Evolutionary conservation across 805 yeast genomes (phyloP).

Genomic region (Priceomyces castillae): DNA sequence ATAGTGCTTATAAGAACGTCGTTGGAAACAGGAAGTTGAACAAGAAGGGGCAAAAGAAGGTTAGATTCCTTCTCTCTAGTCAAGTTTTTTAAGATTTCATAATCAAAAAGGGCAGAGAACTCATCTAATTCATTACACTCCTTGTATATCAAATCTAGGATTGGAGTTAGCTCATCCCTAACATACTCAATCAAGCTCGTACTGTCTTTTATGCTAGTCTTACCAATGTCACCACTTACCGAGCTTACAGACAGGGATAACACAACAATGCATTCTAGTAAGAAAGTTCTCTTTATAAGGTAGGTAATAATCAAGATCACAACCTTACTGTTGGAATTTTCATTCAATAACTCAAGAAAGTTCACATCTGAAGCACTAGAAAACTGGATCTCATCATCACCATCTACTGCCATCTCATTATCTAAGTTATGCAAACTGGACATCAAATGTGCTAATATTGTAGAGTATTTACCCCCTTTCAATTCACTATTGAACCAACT

Average conservation of each 20-base stretch:
- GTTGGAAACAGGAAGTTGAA: conserved; percentile 15
- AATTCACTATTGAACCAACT: conserved; percentile 19
- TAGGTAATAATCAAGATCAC: conserved; percentile 17
- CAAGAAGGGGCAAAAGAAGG: conserved; percentile 17
- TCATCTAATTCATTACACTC: not conserved
- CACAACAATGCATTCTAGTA: conserved; percentile 17
- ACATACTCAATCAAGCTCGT: conserved; percentile 19
- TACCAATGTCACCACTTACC: conserved; percentile 7
- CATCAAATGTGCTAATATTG: conserved; percentile 14
- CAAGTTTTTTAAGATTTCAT: conserved; percentile 13
- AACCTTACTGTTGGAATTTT: not conserved
- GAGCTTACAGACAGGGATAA: conserved; percentile 7
- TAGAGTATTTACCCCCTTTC: conserved; percentile 13
- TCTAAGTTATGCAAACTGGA: conserved; percentile 5
- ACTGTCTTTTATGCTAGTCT: not conserved
- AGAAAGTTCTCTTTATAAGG: conserved; percentile 21
- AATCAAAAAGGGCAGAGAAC: conserved; percentile 3
- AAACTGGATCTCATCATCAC: conserved; percentile 1
- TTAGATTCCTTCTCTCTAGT: conserved; percentile 26
- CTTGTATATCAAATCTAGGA: conserved; percentile 20
- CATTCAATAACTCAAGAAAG: conserved; percentile 5
- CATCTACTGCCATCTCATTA: conserved; percentile 8
- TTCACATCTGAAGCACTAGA: conserved; percentile 3
- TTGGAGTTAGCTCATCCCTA: conserved; percentile 25
- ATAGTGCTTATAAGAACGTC: conserved; percentile 10